These are phyloP conservation scores for Gracilaria domingensis DNA, from an alignment of 23 red algal genomes.

Conservation along the genomic window DNA sequence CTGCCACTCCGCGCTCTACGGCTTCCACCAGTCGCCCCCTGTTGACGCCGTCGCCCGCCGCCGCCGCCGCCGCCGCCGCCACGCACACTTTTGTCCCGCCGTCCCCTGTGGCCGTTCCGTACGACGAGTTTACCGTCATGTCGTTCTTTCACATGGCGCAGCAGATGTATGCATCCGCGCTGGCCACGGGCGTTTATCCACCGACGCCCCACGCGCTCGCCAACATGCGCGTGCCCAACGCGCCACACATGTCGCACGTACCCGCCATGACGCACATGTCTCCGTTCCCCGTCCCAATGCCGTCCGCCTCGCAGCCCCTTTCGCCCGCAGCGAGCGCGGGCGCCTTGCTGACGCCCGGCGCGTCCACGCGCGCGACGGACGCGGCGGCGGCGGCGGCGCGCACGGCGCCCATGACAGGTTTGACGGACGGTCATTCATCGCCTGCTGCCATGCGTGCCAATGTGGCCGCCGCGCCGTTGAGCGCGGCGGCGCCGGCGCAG, in stretches of 20 bases:
- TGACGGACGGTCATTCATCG: not conserved
- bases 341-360: too few species aligned
- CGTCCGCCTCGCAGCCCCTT: not conserved
- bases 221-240: not conserved
- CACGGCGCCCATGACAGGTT: not conserved
- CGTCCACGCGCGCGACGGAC: not conserved
- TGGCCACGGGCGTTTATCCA: not conserved
- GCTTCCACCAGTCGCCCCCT: not conserved
- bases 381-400: not conserved
- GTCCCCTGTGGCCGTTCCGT: not conserved
- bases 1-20: slow-evolving; percentile 5
- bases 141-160: slow-evolving; percentile 42
- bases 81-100: not conserved
- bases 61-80: not conserved
- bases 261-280: slow-evolving; percentile 14
- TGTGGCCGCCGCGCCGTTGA: not conserved
- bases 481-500: not conserved
- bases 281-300: not conserved
- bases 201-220: not conserved
- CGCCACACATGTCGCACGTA: not conserved
- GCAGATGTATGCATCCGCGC: slow-evolving; percentile 26
- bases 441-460: too few species aligned
- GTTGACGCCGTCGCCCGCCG: not conserved
- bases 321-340: not conserved
- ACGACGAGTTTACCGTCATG: slow-evolving; percentile 41